These are phyloP conservation scores for Trichothecium sympodiale DNA, from an alignment of 2,329 filamentous ascomycete genomes.

Conservation along the genomic window DNA sequence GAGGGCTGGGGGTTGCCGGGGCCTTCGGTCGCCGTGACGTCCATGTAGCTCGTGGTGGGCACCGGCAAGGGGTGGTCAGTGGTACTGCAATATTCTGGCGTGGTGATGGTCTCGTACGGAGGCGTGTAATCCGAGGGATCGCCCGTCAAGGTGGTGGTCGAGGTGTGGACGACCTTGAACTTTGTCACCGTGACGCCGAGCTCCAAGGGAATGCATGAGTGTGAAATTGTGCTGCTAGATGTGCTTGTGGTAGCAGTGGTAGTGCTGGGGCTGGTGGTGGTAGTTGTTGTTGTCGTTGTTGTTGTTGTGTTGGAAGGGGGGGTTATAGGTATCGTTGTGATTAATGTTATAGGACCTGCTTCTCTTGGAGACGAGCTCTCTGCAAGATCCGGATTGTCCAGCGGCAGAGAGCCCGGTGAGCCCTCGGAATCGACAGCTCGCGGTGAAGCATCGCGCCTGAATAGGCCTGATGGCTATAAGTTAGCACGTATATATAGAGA, in stretches of 20 bases:
- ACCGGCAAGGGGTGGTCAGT: neutral
- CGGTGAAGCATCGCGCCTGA: no score
- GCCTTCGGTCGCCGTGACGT: neutral
- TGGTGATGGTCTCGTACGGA: conserved; percentile 28
- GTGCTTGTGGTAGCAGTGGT: neutral
- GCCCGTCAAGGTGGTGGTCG: conserved; percentile 37
- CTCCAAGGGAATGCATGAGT: conserved; percentile 19
- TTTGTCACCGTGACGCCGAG: conserved; percentile 20
- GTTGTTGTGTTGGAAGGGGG: neutral
- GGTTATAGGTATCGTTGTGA: neutral
- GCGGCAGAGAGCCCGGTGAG: no score
- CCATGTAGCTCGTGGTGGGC: neutral
- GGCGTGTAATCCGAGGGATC: conserved; percentile 34
- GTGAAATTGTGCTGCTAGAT: neutral
- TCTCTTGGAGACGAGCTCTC: no score
- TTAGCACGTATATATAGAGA: no score
- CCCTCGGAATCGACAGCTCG: no score
- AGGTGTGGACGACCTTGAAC: conserved; percentile 35
- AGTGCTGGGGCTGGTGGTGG: neutral
- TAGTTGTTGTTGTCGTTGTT: neutral
- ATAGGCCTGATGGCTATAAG: no score
- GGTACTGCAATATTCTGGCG: conserved; percentile 25
- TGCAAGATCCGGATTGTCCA: no score
- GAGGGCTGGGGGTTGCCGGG: neutral
- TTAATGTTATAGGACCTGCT: no score